Percentiles rank a stretch among this genome's conserved stretches.
Evolutionary conservation across 2,329 filamentous ascomycete genomes (phyloP).

Genomic region (Graphium sp.): DNA sequence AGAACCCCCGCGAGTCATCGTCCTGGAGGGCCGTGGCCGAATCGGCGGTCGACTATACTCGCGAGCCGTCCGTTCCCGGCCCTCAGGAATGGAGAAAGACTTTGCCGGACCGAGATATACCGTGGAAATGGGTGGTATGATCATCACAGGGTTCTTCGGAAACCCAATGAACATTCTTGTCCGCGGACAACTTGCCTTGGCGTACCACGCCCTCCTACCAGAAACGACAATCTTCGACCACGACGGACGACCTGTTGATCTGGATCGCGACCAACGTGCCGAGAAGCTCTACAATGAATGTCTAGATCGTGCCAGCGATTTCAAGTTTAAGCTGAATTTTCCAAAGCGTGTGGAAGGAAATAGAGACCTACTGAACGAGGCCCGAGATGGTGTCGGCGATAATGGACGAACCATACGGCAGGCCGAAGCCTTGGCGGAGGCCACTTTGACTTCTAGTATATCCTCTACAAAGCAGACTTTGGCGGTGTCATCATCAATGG

Average conservation of each 20-base stretch:
- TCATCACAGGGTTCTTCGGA: conserved; percentile 93
- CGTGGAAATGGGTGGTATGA: conserved; percentile 95
- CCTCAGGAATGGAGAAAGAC: conserved; percentile 25
- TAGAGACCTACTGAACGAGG: conserved; percentile 63
- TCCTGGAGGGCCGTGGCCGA: conserved; percentile 75
- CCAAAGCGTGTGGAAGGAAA: conserved; percentile 67
- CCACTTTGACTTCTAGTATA: too few relatives aligned
- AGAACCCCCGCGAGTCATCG: conserved; percentile 53
- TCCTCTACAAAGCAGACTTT: too few relatives aligned
- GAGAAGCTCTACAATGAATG: conserved; percentile 93
- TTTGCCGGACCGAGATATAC: conserved; percentile 59
- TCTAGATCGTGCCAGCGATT: conserved; percentile 77
- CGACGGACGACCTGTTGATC: conserved; percentile 62
- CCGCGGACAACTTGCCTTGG: conserved; percentile 73
- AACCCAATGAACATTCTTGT: conserved; percentile 88
- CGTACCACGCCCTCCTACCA: conserved; percentile 67
- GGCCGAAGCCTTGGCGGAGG: conserved; percentile 48
- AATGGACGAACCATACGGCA: conserved; percentile 53
- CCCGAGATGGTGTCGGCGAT: conserved; percentile 59
- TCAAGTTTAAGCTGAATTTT: conserved; percentile 61
- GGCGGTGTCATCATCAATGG: background rate
- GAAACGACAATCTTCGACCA: conserved; percentile 81
- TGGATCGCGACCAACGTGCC: conserved; percentile 61
- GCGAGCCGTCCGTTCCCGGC: conserved; percentile 45
- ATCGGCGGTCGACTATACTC: conserved; percentile 92